A percentile compares a stretch with the other conserved stretches of the same genome.
Conservation (phyloP, 768 basidiomycete genomes). For the Cubamyces lactineus region DNA sequence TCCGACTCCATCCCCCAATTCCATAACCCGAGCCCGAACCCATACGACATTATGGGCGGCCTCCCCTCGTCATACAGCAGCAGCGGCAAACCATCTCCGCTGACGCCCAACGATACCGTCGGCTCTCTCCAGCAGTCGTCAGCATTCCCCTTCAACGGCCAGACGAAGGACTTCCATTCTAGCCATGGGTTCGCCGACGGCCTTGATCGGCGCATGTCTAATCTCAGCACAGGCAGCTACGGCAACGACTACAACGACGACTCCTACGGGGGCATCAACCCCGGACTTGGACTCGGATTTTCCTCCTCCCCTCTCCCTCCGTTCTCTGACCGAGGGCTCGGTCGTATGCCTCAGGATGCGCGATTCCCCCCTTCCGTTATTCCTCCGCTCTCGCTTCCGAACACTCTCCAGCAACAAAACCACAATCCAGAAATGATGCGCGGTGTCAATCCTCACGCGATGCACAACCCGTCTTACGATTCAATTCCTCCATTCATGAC, state of each 20-base stretch:
- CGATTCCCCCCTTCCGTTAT: constrained; percentile 54
- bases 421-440: constrained; percentile 62
- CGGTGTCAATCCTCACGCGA: constrained; percentile 72
- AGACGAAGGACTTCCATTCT: constrained; percentile 58
- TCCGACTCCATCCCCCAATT: constrained; percentile 63
- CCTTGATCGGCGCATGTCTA: constrained; percentile 61
- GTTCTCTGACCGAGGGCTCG: constrained; percentile 49
- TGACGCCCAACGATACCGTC: constrained; percentile 70
- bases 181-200: constrained; percentile 58
- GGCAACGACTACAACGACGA: constrained; percentile 60
- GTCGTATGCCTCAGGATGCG: constrained; percentile 28
- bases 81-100: constrained; percentile 76
- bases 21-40: constrained; percentile 50
- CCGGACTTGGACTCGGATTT: constrained; percentile 47
- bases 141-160: constrained; percentile 46
- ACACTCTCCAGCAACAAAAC: constrained; percentile 51
- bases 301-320: constrained; percentile 53
- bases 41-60: constrained; percentile 69
- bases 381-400: constrained; percentile 47
- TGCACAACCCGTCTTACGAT: constrained; percentile 59
- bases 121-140: constrained; percentile 57
- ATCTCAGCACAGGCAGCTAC: constrained; percentile 48
- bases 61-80: constrained; percentile 68
- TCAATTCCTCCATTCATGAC: constrained; percentile 62
- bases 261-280: constrained; percentile 58